These are phyloP conservation scores for Plectranthus barbatus DNA, from an alignment of 257 asterid genomes.

Conservation along the genomic window DNA sequence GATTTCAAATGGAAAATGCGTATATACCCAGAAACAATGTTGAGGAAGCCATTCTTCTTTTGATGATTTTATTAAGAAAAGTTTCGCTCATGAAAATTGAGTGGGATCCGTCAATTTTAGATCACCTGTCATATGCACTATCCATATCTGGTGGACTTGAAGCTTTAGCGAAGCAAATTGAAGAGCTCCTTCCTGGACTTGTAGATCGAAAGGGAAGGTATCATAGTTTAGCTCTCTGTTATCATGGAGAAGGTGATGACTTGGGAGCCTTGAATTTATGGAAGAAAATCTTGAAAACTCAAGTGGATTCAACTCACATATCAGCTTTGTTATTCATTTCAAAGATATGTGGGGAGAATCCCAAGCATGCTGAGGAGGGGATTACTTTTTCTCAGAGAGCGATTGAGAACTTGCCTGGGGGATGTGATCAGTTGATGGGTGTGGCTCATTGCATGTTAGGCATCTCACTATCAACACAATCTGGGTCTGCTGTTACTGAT, in stretches of 20 bases:
- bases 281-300: constrained; percentile 44
- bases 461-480: constrained; percentile 51
- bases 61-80: constrained; percentile 62
- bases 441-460: constrained; percentile 60
- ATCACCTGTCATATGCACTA: constrained; percentile 75
- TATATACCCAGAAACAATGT: constrained; percentile 73
- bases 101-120: constrained; percentile 86
- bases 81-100: constrained; percentile 45
- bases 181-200: constrained; percentile 72
- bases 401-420: constrained; percentile 38
- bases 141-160: constrained; percentile 64
- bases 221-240: constrained; percentile 73
- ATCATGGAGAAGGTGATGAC: constrained; percentile 65
- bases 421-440: constrained; percentile 48
- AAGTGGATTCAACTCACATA: constrained; percentile 29
- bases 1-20: constrained; percentile 61
- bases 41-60: constrained; percentile 86
- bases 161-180: constrained; percentile 79
- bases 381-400: constrained; percentile 53
- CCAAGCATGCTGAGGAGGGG: constrained; percentile 49
- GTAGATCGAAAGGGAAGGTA: constrained; percentile 46
- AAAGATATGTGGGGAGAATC: constrained; percentile 51
- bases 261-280: constrained; percentile 53
- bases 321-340: constrained; percentile 57
- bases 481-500: constrained; percentile 35